These are phyloP conservation scores for Botrytis paeoniae DNA, from an alignment of 2,329 filamentous ascomycete genomes.

Conservation along the genomic window DNA sequence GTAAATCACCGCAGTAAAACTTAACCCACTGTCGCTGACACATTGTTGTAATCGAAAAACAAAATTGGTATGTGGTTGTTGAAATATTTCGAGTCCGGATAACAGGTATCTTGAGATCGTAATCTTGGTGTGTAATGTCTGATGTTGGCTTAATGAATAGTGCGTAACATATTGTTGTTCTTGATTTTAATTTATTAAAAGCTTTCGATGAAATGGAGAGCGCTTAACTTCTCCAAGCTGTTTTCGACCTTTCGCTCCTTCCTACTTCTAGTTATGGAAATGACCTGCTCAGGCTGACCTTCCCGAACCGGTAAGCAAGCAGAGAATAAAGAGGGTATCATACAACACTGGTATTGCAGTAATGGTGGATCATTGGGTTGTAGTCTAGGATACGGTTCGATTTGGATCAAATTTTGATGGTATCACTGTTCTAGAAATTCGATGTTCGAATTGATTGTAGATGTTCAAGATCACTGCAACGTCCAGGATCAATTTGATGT, in stretches of 20 bases:
- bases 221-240: background rate
- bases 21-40: background rate
- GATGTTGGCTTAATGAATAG: background rate
- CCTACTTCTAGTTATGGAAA: background rate
- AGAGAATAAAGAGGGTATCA: background rate
- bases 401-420: background rate
- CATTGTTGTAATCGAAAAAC: background rate
- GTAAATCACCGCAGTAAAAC: background rate
- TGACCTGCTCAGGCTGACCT: background rate
- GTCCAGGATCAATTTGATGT: rapidly evolving
- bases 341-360: background rate
- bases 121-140: background rate
- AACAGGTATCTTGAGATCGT: background rate
- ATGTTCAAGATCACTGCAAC: background rate
- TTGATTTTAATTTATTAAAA: background rate
- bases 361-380: background rate
- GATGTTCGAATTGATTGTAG: background rate
- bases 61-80: background rate
- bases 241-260: background rate
- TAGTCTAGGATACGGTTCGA: background rate
- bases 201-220: no score
- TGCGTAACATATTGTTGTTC: background rate
- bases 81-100: background rate
- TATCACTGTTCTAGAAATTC: background rate
- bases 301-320: background rate